phyloP scores from a whole-genome alignment of 345 rosid genomes.

The Firmiana major region DNA sequence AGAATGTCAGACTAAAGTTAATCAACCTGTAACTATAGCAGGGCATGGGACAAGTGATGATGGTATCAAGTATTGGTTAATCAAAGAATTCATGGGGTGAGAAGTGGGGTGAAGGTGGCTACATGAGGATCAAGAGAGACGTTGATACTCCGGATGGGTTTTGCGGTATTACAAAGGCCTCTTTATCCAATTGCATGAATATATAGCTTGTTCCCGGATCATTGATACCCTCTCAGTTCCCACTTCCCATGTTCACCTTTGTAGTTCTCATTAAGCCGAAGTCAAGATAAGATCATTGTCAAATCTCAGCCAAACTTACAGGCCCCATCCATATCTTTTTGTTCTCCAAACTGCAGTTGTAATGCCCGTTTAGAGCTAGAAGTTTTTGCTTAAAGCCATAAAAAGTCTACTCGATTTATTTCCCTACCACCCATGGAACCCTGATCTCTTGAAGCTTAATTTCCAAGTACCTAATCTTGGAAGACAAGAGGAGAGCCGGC shows the following conservation, averaged over 20 bases:
- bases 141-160: conserved; percentile 28
- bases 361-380: no score
- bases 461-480: no score
- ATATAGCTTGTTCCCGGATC: background rate
- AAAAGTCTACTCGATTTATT: no score
- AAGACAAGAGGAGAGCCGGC: no score
- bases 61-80: conserved; percentile 45
- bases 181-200: conserved; percentile 37
- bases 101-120: conserved; percentile 58
- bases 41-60: conserved; percentile 43
- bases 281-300: background rate
- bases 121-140: conserved; percentile 45
- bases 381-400: no score
- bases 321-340: no score
- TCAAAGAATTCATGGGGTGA: conserved; percentile 61
- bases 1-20: conserved; percentile 35
- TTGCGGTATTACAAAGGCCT: conserved; percentile 43
- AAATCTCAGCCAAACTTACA: background rate
- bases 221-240: background rate
- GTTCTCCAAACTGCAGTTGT: no score
- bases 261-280: background rate
- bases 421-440: no score
- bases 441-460: no score
- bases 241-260: background rate
- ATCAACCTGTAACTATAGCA: conserved; percentile 45